Base-by-base conservation (phyloP, 805 yeast genomes). In the Saturnispora ahearnii region DNA sequence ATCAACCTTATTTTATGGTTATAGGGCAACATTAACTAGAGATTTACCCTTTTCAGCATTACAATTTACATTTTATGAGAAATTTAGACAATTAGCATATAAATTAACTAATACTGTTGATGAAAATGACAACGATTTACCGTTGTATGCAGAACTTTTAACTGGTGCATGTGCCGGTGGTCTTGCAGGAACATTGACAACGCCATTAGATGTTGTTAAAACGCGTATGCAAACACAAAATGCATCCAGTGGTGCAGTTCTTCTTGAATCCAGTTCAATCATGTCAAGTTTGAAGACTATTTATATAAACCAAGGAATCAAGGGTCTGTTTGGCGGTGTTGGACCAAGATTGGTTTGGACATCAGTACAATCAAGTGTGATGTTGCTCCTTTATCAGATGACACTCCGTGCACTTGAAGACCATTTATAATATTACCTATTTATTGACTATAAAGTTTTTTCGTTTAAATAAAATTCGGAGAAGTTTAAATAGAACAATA, bases 91-190 rank as follows among this genome's bases (percentile, higher is more conserved):
- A 54, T 66, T 69, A 58, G 88, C 91, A 1, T 81, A 70, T 52
- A 46, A 52, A 4, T 48, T 71, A 10, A 51, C 62, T 9, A 31
- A 46, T 18, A 48, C 34, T 36, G 36, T 22, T 38, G 34, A 46
- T 33, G 53, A 15, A 8, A 54, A 59, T n/a, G 50, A 57, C 12
- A 55, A 71, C 48, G 61, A 59, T 3, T 65, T 86, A 48, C 76
- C 84, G 1, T 65, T 84, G 7, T 48, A 72, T 5, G 65, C 76
- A 38, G 99, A 93, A 65, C 70, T 93, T 28, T 53, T 76, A 12
- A 89, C 96, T 0, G 99, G 99, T 49, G 98, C 96, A 0, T 81
- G 87, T 0, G 98, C 99, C 2, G 97, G 97, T 56, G 96, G 96
- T 0, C 67, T 89, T 28, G 95, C 96, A 0, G 97, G 97, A 1